Conservation (phyloP, 1,284 basidiomycete genomes). For the Thecaphora frezii region DNA sequence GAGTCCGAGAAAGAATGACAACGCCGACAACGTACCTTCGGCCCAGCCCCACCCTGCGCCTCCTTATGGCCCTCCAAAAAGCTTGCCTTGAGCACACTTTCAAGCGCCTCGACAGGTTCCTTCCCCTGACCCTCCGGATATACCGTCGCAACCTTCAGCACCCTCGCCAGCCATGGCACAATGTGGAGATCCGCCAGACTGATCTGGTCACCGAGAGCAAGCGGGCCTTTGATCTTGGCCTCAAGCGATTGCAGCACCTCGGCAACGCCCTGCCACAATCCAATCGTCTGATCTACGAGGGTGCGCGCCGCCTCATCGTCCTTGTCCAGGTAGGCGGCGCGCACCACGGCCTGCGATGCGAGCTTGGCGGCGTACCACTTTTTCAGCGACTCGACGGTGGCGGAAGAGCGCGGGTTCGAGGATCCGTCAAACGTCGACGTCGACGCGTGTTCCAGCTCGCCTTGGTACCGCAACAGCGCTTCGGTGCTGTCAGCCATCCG, state of each 20-base stretch:
- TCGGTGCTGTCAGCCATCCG: conserved; percentile 60
- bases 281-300: conserved; percentile 60
- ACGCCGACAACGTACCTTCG: too few relatives aligned
- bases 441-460: conserved; percentile 66
- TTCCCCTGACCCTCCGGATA: too few relatives aligned
- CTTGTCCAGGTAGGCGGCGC: conserved; percentile 55
- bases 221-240: conserved; percentile 71
- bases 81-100: too few relatives aligned
- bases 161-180: conserved; percentile 72
- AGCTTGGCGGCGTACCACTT: conserved; percentile 61
- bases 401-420: conserved; percentile 55
- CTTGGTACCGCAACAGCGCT: conserved; percentile 66
- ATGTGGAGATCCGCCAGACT: conserved; percentile 79
- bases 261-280: conserved; percentile 63
- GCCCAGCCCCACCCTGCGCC: too few relatives aligned
- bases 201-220: conserved; percentile 71
- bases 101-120: conserved; percentile 55
- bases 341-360: conserved; percentile 57
- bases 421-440: conserved; percentile 63
- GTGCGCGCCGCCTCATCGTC: conserved; percentile 14
- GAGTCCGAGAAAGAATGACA: too few relatives aligned
- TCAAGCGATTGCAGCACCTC: conserved; percentile 64
- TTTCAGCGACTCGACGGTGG: conserved; percentile 32
- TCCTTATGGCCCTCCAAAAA: too few relatives aligned
- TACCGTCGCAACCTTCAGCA: conserved; percentile 69